Evolutionary conservation across 2,329 filamentous ascomycete species (phyloP), one percentile per base, ranked within the genome.

Genomic region (Scorias spongiosa): DNA sequence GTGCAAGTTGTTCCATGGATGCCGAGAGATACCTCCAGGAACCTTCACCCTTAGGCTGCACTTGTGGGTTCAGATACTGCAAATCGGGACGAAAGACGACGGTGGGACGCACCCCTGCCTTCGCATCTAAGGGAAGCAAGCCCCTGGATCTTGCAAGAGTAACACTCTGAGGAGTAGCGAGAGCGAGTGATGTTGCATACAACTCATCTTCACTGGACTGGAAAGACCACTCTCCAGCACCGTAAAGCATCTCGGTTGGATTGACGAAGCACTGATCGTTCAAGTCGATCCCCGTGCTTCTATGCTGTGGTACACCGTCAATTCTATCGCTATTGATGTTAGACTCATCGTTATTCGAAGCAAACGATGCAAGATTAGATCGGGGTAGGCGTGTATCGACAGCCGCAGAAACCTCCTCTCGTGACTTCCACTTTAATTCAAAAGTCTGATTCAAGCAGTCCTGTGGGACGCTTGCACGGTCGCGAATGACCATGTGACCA

Each of bases 21-120:
- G 42, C 26, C 17, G 42, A 46, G n/a, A 45, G 39, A 41, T 30
- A 53, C 12, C 38, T 43, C 49, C 49, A 53, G 1, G 38, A 26
- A n/a, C 51, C 51, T 20, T 29, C 29, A 10, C 42, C 48, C 2
- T 30, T 36, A 2, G 49, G 49, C 43, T 48, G 34, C 11, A 12
- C 29, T 5, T 14, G 9, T 14, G 46, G 49, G 29, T 48, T 47
- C 39, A 51, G 40, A 30, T 44, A 43, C 10, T 32, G 10, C 5
- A 9, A 14, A 17, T 47, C 40, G 2, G 39, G 30, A 12, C n/a
- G 44, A 32, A 38, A 44, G n/a, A 44, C 43, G 2, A 44, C 43
- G 10, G 29, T 8, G 14, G 43, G 43, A 10, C 39, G 39, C 9
- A 26, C 32, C 2, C 29, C 10, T 10, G 18, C 32, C 2, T 38